A percentile compares a stretch with the other conserved stretches of the same genome.
phyloP scores from a whole-genome alignment of 768 basidiomycete species.

The Russula abietina region DNA sequence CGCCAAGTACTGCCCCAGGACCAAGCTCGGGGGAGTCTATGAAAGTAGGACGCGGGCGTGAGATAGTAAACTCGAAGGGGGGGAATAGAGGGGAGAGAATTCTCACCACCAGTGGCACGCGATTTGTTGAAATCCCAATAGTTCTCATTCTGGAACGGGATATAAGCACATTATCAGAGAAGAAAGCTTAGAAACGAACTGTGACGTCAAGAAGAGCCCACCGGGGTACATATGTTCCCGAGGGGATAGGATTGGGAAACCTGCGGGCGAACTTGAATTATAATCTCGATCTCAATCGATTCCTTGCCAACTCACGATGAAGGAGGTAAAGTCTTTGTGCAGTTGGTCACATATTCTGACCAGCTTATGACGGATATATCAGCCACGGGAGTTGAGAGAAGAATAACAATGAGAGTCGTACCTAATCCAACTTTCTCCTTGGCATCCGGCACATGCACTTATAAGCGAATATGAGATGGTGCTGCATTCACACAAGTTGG shows the following conservation, averaged over 20 bases:
- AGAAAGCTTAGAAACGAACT: background rate
- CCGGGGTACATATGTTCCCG: background rate
- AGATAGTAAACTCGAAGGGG: background rate
- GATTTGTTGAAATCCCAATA: background rate
- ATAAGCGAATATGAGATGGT: background rate
- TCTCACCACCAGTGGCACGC: background rate
- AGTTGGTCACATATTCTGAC: background rate
- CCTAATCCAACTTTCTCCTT: background rate
- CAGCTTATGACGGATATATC: background rate
- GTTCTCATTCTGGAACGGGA: background rate
- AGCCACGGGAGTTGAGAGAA: background rate
- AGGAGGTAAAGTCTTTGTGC: background rate
- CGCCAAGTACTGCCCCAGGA: background rate
- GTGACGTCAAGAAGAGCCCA: conserved; percentile 4
- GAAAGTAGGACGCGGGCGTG: background rate
- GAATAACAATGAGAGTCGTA: background rate
- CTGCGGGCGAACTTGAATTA: background rate
- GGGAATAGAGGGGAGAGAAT: background rate
- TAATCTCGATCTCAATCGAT: background rate
- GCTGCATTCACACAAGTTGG: background rate
- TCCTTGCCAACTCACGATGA: background rate
- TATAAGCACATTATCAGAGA: background rate
- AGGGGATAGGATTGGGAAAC: conserved; percentile 4
- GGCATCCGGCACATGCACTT: conserved; percentile 11
- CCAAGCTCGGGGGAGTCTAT: background rate